Conservation (phyloP, 2,329 filamentous ascomycete genomes). For the Emergomyces orientalis region DNA sequence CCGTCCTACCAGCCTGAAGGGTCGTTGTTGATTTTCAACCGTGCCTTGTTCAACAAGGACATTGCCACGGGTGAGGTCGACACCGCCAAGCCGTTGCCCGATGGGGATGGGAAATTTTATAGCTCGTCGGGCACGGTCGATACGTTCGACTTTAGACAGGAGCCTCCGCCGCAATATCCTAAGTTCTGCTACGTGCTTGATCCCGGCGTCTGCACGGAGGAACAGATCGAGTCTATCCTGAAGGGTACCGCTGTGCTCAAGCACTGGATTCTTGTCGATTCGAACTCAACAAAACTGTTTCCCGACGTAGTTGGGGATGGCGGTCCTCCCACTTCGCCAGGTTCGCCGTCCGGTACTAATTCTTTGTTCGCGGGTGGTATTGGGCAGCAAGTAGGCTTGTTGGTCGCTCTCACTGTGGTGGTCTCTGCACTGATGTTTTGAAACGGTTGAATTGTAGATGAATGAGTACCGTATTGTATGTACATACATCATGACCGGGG, state of each 20-base stretch:
- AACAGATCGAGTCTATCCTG: conserved; percentile 34
- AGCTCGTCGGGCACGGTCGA: not conserved
- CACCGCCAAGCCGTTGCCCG: conserved; percentile 17
- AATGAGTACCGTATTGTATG: not conserved
- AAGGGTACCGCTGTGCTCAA: conserved; percentile 39
- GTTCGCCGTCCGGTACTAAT: not conserved
- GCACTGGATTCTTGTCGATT: conserved; percentile 39
- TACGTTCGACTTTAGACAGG: not conserved
- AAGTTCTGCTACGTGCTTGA: conserved; percentile 2
- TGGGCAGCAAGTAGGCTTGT: not conserved
- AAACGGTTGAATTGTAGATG: not conserved
- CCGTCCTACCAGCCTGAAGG: conserved; percentile 48
- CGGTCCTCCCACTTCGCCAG: not conserved
- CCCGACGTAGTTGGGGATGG: conserved; percentile 3
- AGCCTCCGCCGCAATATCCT: not conserved
- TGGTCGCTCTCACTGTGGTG: not conserved
- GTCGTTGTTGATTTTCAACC: conserved; percentile 45
- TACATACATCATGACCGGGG: not conserved
- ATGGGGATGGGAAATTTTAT: conserved; percentile 10
- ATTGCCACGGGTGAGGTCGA: conserved; percentile 45
- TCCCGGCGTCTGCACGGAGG: conserved; percentile 34
- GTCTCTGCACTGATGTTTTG: not conserved
- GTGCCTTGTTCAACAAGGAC: conserved; percentile 42
- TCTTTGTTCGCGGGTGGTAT: not conserved
- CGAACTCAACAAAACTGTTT: not conserved